These are phyloP conservation scores for Pleurotus platypus DNA, from an alignment of 768 basidiomycete genomes.

Conservation along the genomic window DNA sequence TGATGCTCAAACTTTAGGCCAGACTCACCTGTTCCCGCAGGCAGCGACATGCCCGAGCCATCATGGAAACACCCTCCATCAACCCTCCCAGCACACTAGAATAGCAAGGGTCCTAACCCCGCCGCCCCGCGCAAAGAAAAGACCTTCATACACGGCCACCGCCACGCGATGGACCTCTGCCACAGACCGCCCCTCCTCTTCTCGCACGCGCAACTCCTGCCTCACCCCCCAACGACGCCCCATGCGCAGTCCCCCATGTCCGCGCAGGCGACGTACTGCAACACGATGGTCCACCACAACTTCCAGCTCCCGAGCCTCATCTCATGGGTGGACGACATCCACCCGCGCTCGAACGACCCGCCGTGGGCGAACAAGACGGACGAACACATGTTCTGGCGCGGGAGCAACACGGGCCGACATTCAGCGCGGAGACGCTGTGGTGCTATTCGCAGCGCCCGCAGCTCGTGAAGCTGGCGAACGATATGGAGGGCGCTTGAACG, in stretches of 20 bases:
- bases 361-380: slow-evolving; percentile 60
- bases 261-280: slow-evolving; percentile 42
- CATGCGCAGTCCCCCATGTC: slow-evolving; percentile 28
- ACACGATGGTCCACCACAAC: slow-evolving; percentile 40
- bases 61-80: too few species aligned
- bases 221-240: slow-evolving; percentile 30
- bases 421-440: slow-evolving; percentile 37
- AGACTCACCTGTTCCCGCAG: too few species aligned
- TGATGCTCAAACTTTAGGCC: too few species aligned
- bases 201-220: slow-evolving; percentile 41
- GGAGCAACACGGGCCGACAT: slow-evolving; percentile 58
- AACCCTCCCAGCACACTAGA: too few species aligned
- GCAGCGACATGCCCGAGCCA: too few species aligned
- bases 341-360: slow-evolving; percentile 39
- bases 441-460: slow-evolving; percentile 38
- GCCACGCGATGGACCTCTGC: slow-evolving; percentile 39
- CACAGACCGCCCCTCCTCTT: slow-evolving; percentile 31
- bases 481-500: slow-evolving; percentile 19
- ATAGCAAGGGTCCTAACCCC: neutral
- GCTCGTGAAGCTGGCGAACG: slow-evolving; percentile 35
- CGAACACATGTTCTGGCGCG: slow-evolving; percentile 62
- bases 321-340: slow-evolving; percentile 31
- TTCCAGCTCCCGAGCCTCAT: slow-evolving; percentile 40
- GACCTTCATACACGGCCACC: slow-evolving; percentile 43
- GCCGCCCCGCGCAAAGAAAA: slow-evolving; percentile 18